Base-by-base conservation (phyloP, 2,329 filamentous ascomycete genomes). In the Diaporthe ampelina region DNA sequence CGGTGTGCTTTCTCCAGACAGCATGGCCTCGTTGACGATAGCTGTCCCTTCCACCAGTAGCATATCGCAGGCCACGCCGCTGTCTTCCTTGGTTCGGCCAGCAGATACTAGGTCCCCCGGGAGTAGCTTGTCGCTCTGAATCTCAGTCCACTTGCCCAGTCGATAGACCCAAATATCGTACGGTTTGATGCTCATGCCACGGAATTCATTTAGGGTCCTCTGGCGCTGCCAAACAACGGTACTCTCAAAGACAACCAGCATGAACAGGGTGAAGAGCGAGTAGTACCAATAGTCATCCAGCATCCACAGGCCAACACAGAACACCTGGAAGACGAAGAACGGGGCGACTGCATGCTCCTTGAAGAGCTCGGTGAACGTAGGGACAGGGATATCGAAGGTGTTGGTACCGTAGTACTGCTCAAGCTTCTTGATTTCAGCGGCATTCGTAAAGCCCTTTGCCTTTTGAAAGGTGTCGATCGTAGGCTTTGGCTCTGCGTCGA, bases 231-330 rank as follows among this genome's bases (percentile, higher is more conserved):
- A 99, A 21, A 99, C 97, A 50, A 99, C 97, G 3, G 97, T 99
- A 83, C 95, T 98, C 87, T 99, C 97, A 79, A 99, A 99, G 74
- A 91, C 93, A 78, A 99, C 95, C 73, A 99, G 91, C 97, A 99
- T 99, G 86, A 98, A 95, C 29, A 99, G 92, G 0, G 97, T 99
- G 85, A 99, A 99, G 26, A 99, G 91, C 76, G 97, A 98, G 86
- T 99, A 99, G 88, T 99, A 99, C 97, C 97, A 99, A 86, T 98
- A 99, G 85, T 99, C 97, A 81, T 99, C 97, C 81, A 99, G 87
- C 92, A 98, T 94, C 97, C 97, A 99, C 76, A 99, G 87, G 21
- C 97, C 97, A 74, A 99, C 97, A 80, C 97, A 99, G 87, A 99
- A 99, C 76, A 99, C 89, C 88, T 99, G 97, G 86, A 99, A 99